Percentiles rank a stretch among this genome's conserved stretches.
These are phyloP conservation scores for Neurospora intermedia DNA, from an alignment of 495 filamentous ascomycete genomes.

Conservation along the genomic window DNA sequence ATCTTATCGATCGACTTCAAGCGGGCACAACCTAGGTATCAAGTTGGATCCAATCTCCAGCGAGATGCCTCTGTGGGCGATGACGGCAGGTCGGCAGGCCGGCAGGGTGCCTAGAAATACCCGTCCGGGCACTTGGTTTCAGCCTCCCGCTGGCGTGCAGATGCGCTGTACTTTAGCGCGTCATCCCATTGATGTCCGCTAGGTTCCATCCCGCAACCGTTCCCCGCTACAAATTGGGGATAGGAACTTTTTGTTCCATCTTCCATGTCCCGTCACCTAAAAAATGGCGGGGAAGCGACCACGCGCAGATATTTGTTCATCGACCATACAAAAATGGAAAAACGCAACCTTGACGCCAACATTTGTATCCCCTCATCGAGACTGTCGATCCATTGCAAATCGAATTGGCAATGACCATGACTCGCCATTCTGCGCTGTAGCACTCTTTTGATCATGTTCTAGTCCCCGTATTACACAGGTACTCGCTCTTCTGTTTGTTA, in stretches of 20 bases:
- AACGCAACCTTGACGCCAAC: neutral
- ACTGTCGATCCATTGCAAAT: neutral
- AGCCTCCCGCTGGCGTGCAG: neutral
- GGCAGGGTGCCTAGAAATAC: neutral
- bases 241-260: neutral
- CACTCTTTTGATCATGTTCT: neutral
- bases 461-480: neutral
- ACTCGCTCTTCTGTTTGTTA: neutral
- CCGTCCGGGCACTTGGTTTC: neutral
- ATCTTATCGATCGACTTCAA: neutral
- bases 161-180: neutral
- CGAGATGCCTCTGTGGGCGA: neutral
- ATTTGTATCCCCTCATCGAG: neutral
- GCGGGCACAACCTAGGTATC: neutral
- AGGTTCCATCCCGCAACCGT: neutral
- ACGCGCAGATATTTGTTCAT: neutral
- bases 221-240: neutral
- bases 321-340: neutral
- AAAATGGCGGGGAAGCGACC: too few species aligned
- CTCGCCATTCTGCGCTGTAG: neutral
- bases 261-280: neutral
- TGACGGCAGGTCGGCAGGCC: neutral
- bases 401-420: neutral
- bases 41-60: too few species aligned
- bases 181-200: neutral